Evolutionary conservation across 768 basidiomycete species (phyloP).

Genomic region (Mrakia gelida): DNA sequence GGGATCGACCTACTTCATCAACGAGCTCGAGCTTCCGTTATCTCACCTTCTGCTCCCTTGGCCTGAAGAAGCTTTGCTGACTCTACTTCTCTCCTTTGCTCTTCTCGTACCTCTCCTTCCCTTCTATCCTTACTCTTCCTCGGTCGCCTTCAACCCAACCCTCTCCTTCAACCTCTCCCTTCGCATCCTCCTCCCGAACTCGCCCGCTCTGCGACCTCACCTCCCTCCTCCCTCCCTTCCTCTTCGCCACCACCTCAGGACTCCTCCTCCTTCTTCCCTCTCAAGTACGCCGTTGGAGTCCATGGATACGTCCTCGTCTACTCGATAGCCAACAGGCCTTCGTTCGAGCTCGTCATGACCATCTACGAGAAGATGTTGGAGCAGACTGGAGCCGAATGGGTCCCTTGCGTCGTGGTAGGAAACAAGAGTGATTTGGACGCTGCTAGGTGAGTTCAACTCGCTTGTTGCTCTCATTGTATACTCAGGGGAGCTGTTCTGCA

Average conservation of each 20-base stretch:
- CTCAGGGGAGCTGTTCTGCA: too few species aligned
- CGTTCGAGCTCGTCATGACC: slow-evolving; percentile 31
- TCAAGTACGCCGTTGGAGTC: slow-evolving; percentile 33
- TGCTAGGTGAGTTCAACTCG: slow-evolving; percentile 8
- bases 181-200: not conserved
- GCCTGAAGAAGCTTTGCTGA: not conserved
- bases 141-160: not conserved
- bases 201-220: not conserved
- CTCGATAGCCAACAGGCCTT: slow-evolving; percentile 31
- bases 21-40: too few species aligned
- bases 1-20: too few species aligned
- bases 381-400: slow-evolving; percentile 33
- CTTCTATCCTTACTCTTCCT: not conserved
- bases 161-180: not conserved
- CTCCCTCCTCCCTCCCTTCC: not conserved
- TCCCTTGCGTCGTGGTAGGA: slow-evolving; percentile 31
- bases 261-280: slow-evolving; percentile 32
- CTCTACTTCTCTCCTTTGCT: not conserved
- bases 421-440: slow-evolving; percentile 32
- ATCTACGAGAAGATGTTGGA: slow-evolving; percentile 34
- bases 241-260: slow-evolving; percentile 11
- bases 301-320: slow-evolving; percentile 33
- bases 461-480: not conserved
- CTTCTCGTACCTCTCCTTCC: not conserved
- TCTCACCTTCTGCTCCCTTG: not conserved